Conservation (phyloP, 257 asterid genomes). For the Jacaranda copaia region DNA sequence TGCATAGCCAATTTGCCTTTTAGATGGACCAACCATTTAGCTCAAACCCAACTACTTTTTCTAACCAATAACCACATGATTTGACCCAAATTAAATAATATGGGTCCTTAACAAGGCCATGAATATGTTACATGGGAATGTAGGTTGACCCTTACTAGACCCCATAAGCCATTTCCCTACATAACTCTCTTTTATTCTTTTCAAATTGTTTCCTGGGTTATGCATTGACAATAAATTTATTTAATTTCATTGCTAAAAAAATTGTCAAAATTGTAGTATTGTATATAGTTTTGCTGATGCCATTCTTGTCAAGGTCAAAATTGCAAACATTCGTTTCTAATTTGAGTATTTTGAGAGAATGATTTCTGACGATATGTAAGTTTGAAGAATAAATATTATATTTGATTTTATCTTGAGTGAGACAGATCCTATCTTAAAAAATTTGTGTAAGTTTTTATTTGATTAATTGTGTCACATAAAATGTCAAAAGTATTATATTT, state of each 20-base stretch:
- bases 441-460: too few species aligned
- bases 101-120: slow-evolving; percentile 30
- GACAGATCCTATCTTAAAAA: too few species aligned
- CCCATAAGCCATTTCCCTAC: slow-evolving; percentile 37
- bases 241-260: not conserved
- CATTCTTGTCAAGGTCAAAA: not conserved
- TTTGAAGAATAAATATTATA: too few species aligned
- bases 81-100: slow-evolving; percentile 37
- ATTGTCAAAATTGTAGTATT: too few species aligned
- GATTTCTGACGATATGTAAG: too few species aligned
- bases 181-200: not conserved
- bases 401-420: too few species aligned
- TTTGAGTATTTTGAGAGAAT: too few species aligned
- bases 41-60: slow-evolving; percentile 26
- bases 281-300: not conserved
- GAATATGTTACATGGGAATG: slow-evolving; percentile 3
- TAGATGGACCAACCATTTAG: slow-evolving; percentile 28
- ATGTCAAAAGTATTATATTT: too few species aligned
- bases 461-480: too few species aligned
- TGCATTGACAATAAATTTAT: too few species aligned
- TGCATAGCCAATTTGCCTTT: not conserved
- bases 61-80: slow-evolving; percentile 40
- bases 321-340: not conserved
- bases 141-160: slow-evolving; percentile 39
- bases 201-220: not conserved